Conservation (phyloP, 345 rosid species). For the Gossypium bickii region DNA sequence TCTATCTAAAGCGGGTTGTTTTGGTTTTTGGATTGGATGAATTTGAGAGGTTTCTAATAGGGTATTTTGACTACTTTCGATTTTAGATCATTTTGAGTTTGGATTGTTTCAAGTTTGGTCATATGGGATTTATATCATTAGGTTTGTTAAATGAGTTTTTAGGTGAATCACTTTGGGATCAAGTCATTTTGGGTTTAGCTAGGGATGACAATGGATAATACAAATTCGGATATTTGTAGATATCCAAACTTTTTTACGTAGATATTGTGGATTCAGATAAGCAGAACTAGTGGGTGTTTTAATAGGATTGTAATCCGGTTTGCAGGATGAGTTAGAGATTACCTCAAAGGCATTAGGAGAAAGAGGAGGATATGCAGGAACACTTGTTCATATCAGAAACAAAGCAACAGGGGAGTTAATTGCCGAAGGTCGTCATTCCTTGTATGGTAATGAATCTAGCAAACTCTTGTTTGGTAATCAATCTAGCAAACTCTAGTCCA, state of each 20-base stretch:
- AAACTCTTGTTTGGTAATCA: constrained; percentile 60
- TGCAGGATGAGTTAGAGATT: constrained; percentile 83
- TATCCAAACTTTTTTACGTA: too few relatives aligned
- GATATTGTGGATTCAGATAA: too few relatives aligned
- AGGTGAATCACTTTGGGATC: background rate
- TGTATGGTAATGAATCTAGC: constrained; percentile 62
- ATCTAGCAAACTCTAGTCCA: constrained; percentile 61
- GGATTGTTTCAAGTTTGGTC: background rate
- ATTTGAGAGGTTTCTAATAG: background rate
- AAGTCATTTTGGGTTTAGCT: background rate
- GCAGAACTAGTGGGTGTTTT: too few relatives aligned
- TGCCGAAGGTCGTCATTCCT: constrained; percentile 93
- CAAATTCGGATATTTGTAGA: too few relatives aligned
- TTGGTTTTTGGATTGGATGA: background rate
- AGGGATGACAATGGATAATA: too few relatives aligned
- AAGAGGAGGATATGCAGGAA: constrained; percentile 66
- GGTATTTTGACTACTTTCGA: too few relatives aligned
- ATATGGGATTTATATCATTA: background rate
- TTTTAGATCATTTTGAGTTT: background rate
- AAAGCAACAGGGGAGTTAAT: constrained; percentile 68
- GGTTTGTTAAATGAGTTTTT: background rate
- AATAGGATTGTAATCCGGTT: constrained; percentile 8
- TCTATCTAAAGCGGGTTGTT: background rate
- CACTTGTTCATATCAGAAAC: constrained; percentile 61
- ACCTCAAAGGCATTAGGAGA: constrained; percentile 64